These are phyloP conservation scores for Ceratobasidium sp. DNA, from an alignment of 1,284 basidiomycete genomes.

Conservation along the genomic window DNA sequence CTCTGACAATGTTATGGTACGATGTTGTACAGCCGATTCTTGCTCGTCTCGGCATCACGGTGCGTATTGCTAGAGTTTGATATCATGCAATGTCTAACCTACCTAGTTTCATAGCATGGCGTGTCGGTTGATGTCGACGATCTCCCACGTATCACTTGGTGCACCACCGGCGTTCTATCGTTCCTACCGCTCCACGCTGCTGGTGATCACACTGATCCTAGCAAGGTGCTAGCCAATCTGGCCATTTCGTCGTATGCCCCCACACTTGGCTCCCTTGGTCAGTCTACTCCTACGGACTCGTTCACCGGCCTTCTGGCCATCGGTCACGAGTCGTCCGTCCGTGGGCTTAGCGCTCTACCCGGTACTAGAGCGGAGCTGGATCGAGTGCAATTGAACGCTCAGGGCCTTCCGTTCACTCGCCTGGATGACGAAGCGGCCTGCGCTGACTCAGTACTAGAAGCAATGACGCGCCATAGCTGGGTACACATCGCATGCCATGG, in stretches of 20 bases:
- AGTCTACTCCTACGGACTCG: not conserved
- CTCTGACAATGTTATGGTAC: not conserved
- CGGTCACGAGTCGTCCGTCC: not conserved
- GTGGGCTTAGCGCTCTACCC: not conserved
- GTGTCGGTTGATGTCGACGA: not conserved
- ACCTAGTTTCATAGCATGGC: not conserved
- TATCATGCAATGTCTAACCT: not conserved
- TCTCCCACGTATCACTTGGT: not conserved
- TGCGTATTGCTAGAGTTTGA: not conserved
- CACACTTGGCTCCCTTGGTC: not conserved
- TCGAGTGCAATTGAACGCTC: not conserved
- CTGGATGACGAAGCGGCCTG: not conserved
- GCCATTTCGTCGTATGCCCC: not conserved
- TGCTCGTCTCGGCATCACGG: not conserved
- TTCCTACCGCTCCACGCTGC: not conserved
- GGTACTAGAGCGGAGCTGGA: not conserved
- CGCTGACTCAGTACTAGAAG: not conserved
- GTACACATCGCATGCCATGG: not conserved
- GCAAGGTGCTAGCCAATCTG: not conserved
- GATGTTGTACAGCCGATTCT: constrained; percentile 5
- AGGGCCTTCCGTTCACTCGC: not conserved
- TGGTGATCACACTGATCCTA: not conserved
- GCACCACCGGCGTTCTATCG: not conserved
- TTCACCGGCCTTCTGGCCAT: not conserved
- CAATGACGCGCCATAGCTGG: not conserved